Evolutionary conservation across 768 basidiomycete species (phyloP).

Genomic region (Panaeolus papilionaceus): DNA sequence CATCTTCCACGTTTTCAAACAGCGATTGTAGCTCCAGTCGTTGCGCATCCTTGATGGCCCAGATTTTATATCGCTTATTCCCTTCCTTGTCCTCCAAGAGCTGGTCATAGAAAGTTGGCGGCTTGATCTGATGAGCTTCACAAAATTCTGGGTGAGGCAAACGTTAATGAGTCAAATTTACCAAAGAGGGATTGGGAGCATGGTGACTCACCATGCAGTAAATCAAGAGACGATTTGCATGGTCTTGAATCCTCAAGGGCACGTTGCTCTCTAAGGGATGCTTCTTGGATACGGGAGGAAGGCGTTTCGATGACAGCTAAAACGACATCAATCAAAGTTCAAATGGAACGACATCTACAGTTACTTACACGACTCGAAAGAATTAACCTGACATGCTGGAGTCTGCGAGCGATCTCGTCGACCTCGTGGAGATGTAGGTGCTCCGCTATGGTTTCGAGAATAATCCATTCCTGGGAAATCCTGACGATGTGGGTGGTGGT

Average conservation of each 20-base stretch:
- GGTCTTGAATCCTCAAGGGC: constrained; percentile 11
- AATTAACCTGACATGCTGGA: background rate
- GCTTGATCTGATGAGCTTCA: constrained; percentile 25
- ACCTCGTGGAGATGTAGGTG: background rate
- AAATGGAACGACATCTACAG: background rate
- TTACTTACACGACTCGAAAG: background rate
- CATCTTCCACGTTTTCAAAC: constrained; percentile 44
- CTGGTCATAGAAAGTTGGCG: constrained; percentile 43
- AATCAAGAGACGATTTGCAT: constrained; percentile 22
- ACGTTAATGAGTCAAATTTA: background rate
- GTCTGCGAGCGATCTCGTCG: constrained; percentile 4
- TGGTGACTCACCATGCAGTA: constrained; percentile 26
- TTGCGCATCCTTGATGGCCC: constrained; percentile 53
- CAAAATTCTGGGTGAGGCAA: constrained; percentile 27
- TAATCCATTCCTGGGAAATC: constrained; percentile 6
- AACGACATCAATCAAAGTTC: background rate
- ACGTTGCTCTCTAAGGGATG: constrained; percentile 7
- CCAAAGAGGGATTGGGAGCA: background rate
- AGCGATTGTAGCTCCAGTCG: constrained; percentile 49
- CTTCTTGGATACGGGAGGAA: constrained; percentile 9
- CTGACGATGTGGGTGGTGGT: constrained; percentile 10
- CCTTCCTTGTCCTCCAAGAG: constrained; percentile 31
- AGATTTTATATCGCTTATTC: constrained; percentile 43
- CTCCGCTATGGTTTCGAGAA: background rate
- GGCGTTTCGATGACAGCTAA: background rate